A percentile compares a stretch with the other conserved stretches of the same genome.
Conservation (phyloP, 805 yeast species). For the Saccharomyces eubayanus region DNA sequence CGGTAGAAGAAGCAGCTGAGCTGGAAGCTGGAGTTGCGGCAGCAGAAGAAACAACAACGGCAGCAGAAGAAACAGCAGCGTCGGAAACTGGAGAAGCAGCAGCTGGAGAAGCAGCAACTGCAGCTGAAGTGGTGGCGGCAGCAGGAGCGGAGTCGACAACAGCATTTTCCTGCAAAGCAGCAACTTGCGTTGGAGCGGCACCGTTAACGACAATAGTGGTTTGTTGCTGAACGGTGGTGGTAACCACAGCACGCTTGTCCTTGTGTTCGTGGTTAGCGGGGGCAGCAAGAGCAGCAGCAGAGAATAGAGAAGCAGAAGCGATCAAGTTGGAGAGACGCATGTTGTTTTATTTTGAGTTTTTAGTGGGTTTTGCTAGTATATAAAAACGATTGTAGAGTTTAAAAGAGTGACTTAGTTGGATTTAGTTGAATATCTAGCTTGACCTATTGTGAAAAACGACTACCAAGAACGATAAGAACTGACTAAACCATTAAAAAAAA, state of each 20-base stretch:
- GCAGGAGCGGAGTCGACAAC: slow-evolving; percentile 24
- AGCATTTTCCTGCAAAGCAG: slow-evolving; percentile 19
- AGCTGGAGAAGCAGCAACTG: slow-evolving; percentile 16
- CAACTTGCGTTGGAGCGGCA: slow-evolving; percentile 5
- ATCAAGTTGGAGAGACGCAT: slow-evolving; percentile 47
- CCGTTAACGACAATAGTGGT: slow-evolving; percentile 3
- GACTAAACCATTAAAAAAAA: neutral
- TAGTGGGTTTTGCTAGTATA: neutral
- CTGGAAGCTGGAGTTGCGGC: slow-evolving; percentile 30
- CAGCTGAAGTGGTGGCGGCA: slow-evolving; percentile 19
- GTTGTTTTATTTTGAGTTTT: neutral
- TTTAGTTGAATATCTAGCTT: neutral
- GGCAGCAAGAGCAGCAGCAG: slow-evolving; percentile 40
- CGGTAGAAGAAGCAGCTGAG: slow-evolving; percentile 28
- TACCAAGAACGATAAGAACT: neutral
- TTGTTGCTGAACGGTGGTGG: slow-evolving; percentile 25
- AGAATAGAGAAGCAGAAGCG: slow-evolving; percentile 41
- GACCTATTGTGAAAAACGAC: neutral
- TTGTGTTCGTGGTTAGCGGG: slow-evolving; percentile 54
- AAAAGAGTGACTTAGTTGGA: slow-evolving; percentile 9
- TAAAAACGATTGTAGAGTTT: neutral
- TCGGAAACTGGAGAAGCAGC: too few relatives aligned
- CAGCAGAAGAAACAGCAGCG: slow-evolving; percentile 12
- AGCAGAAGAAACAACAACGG: slow-evolving; percentile 14
- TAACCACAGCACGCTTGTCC: slow-evolving; percentile 44